Conservation (phyloP, 139 green algal species). For the Yamagishiella unicocca region DNA sequence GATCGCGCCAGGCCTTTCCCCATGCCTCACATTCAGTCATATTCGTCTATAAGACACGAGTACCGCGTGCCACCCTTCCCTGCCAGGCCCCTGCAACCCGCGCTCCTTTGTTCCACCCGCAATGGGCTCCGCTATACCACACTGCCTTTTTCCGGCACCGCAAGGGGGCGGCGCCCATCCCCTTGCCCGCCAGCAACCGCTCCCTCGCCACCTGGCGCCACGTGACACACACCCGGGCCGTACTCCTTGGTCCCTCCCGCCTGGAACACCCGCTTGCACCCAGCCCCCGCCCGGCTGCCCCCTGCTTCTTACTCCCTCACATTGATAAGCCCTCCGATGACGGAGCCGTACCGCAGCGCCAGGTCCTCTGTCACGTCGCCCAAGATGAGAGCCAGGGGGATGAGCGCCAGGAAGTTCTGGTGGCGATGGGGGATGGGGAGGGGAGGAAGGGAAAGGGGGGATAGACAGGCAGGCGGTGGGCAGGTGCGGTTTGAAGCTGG, state of each 20-base stretch:
- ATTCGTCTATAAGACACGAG: too few relatives aligned
- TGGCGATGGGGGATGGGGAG: not conserved
- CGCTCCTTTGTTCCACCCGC: too few relatives aligned
- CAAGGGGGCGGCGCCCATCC: too few relatives aligned
- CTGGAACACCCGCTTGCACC: not conserved
- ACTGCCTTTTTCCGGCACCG: too few relatives aligned
- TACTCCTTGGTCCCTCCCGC: not conserved
- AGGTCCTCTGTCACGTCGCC: constrained; percentile 94
- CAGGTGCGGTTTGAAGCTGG: not conserved
- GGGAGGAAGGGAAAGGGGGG: not conserved
- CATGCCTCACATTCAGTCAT: too few relatives aligned
- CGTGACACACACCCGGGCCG: not conserved
- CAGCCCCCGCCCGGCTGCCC: not conserved
- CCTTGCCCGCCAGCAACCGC: not conserved
- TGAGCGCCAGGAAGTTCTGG: constrained; percentile 86
- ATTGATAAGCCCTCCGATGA: constrained; percentile 44
- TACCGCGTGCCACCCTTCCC: too few relatives aligned
- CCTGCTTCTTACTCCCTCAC: not conserved
- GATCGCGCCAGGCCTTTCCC: too few relatives aligned
- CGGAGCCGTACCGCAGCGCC: constrained; percentile 78
- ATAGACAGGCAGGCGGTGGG: not conserved
- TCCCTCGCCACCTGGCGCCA: not conserved
- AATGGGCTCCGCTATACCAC: too few relatives aligned
- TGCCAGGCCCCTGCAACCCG: too few relatives aligned
- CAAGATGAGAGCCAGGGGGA: constrained; percentile 89